Evolutionary conservation across 371 early-diverging fungal species (phyloP).

Genomic region (Mucor mucedo): DNA sequence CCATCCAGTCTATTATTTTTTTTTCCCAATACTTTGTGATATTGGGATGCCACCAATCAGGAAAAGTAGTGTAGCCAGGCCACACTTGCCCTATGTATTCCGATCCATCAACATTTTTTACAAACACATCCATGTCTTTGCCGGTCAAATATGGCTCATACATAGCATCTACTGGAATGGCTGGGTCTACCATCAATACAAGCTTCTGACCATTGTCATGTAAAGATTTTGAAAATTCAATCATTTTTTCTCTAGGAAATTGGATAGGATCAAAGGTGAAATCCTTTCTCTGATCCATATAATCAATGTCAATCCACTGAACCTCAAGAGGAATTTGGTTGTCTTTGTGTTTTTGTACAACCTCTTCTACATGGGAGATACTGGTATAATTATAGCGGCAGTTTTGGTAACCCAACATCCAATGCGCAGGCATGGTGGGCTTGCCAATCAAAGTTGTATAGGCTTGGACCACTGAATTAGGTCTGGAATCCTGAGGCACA

Average conservation of each 20-base stretch:
- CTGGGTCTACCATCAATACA: conserved; percentile 62
- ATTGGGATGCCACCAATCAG: conserved; percentile 67
- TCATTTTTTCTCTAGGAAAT: conserved; percentile 42
- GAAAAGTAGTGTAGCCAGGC: conserved; percentile 71
- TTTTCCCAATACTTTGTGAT: conserved; percentile 54
- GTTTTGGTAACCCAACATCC: conserved; percentile 72
- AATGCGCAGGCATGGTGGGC: conserved; percentile 59
- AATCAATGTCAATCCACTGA: conserved; percentile 28
- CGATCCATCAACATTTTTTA: conserved; percentile 52
- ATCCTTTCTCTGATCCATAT: conserved; percentile 34
- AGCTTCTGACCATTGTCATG: conserved; percentile 6
- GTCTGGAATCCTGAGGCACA: conserved; percentile 46
- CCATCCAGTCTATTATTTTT: conserved; percentile 24
- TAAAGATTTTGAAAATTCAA: not conserved
- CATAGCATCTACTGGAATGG: conserved; percentile 33
- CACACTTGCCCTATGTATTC: conserved; percentile 62
- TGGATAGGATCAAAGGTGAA: conserved; percentile 54
- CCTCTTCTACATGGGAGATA: conserved; percentile 58
- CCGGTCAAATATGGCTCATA: conserved; percentile 53
- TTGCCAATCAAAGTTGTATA: conserved; percentile 74
- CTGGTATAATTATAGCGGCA: conserved; percentile 72
- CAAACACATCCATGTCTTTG: conserved; percentile 43
- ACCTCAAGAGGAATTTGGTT: conserved; percentile 36
- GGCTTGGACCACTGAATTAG: conserved; percentile 61
- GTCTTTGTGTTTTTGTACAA: conserved; percentile 52